A percentile compares a stretch with the other conserved stretches of the same genome.
These are phyloP conservation scores for Fragaria nilgerrensis DNA, from an alignment of 306 rosid species.

Conservation along the genomic window DNA sequence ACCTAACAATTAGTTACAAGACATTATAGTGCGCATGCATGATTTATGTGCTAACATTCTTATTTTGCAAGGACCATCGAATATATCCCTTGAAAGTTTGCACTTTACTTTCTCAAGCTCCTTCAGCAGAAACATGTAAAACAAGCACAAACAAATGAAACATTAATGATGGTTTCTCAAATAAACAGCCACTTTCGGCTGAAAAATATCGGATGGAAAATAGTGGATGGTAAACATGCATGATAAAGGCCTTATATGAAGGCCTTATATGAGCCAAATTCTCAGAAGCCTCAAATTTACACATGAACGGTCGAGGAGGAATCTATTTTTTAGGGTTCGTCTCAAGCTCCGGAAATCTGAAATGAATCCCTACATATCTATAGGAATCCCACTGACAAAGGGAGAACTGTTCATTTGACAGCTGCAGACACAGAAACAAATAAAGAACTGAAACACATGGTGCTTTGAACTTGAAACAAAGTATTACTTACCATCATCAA, in stretches of 20 bases:
- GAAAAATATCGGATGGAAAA: background rate
- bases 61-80: conserved; percentile 2
- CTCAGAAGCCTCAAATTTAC: background rate
- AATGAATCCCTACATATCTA: background rate
- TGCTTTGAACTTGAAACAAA: conserved; percentile 21
- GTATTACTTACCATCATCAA: background rate
- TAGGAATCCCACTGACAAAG: background rate
- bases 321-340: background rate
- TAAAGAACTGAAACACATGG: conserved; percentile 35
- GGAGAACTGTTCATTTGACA: background rate
- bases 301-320: background rate
- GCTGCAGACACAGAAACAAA: background rate
- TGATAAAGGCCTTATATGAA: background rate
- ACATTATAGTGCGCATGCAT: background rate
- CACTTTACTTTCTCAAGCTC: background rate
- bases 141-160: background rate
- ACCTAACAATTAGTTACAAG: background rate
- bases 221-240: background rate
- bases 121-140: background rate
- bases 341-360: background rate
- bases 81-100: background rate
- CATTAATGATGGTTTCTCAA: background rate
- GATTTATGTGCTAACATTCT: background rate
- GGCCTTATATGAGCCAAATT: background rate
- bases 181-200: background rate